Evolutionary conservation across 306 rosid genomes (phyloP).

Genomic region (Elaeagnus macrophylla): DNA sequence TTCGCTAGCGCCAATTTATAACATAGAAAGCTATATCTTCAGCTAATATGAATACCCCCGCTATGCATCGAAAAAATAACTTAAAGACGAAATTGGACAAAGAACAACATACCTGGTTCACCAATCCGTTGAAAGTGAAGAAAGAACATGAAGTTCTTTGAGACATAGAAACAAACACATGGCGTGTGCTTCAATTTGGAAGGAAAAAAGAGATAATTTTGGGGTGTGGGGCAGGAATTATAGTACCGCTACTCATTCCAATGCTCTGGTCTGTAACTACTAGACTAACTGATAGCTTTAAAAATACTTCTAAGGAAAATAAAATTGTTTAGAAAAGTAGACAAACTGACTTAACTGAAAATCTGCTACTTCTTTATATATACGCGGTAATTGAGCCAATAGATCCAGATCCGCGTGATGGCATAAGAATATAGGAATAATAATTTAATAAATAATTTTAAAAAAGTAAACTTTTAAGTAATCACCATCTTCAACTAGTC

Average conservation of each 20-base stretch:
- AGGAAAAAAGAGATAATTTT: background rate
- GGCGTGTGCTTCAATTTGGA: background rate
- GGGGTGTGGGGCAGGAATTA: constrained; percentile 14
- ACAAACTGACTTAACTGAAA: constrained; percentile 19
- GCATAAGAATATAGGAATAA: too few species aligned
- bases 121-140: background rate
- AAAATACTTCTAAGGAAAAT: constrained; percentile 6
- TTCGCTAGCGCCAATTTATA: too few species aligned
- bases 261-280: constrained; percentile 12
- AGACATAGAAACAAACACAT: background rate
- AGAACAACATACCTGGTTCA: constrained; percentile 15
- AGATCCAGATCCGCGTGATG: too few species aligned
- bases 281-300: constrained; percentile 10
- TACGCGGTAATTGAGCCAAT: too few species aligned
- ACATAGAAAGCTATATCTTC: background rate
- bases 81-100: background rate
- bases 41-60: background rate
- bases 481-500: too few species aligned
- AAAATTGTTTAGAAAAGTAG: constrained; percentile 9
- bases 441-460: too few species aligned
- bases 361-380: background rate
- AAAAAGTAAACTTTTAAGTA: too few species aligned
- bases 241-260: constrained; percentile 16
- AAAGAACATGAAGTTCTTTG: background rate
- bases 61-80: background rate